phyloP scores from a whole-genome alignment of 1,139 yeast species.

The Ogataea hybrid region DNA sequence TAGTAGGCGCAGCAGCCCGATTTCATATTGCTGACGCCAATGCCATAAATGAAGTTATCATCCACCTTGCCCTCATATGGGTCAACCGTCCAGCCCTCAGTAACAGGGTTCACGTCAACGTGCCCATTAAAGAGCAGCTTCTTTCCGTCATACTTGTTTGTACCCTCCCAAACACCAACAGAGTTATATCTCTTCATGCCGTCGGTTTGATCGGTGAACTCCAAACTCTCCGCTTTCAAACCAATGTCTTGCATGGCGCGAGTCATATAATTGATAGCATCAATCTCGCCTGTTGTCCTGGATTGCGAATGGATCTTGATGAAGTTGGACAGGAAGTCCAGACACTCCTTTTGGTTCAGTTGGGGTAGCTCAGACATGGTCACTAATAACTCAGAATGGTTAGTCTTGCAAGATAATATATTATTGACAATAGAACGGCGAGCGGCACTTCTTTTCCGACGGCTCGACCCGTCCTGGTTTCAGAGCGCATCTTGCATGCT shows the following conservation, averaged over 20 bases:
- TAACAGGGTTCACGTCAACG: constrained; percentile 33
- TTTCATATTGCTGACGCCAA: constrained; percentile 33
- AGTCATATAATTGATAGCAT: constrained; percentile 31
- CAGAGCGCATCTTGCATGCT: neutral
- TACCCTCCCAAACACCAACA: constrained; percentile 32
- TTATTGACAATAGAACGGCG: neutral
- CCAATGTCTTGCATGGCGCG: constrained; percentile 27
- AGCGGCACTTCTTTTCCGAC: constrained; percentile 1
- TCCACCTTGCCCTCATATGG: constrained; percentile 30
- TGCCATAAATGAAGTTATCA: constrained; percentile 28
- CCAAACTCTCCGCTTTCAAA: constrained; percentile 25
- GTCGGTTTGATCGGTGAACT: constrained; percentile 28
- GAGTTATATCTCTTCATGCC: constrained; percentile 29
- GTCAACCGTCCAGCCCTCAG: constrained; percentile 34
- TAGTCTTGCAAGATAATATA: too few species aligned
- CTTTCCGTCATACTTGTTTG: constrained; percentile 20
- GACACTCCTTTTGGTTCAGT: constrained; percentile 23
- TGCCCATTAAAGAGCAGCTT: constrained; percentile 32
- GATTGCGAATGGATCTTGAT: constrained; percentile 33
- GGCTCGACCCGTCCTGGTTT: neutral
- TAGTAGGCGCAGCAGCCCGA: constrained; percentile 33
- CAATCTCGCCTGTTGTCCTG: constrained; percentile 27
- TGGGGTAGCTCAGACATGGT: constrained; percentile 21
- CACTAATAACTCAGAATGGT: neutral
- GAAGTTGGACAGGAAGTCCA: constrained; percentile 29